Base-by-base conservation (phyloP, 192 early-diverging fungal species). In the Tieghemiomyces parasiticus region DNA sequence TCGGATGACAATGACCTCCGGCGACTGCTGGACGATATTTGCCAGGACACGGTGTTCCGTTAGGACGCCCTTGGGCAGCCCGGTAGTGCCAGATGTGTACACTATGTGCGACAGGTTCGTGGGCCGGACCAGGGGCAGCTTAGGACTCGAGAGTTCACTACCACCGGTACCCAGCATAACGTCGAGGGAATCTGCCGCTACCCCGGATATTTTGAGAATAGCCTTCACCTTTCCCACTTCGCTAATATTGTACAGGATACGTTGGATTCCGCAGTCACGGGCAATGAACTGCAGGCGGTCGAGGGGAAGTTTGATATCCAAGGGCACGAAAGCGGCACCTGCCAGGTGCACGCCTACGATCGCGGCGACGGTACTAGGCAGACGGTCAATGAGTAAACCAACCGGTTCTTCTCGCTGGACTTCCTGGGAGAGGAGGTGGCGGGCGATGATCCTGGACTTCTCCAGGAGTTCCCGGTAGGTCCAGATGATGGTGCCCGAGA, bases 71-170 rank as follows among this genome's bases (percentile, higher is more conserved):
- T 48, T 48, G 13, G 47, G 47, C 24, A 13, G 9, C 6, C 47
- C 47, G 4, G 47, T 48, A n/a, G 47, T 48, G 22, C 47, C 47
- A 6, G 47, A 48, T 9, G 47, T 48, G 24, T 48, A 48, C 47
- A 48, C 13, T 6, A 48, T 25, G 4, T 25, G 24, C 4, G 47
- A 14, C 22, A 48, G 22, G 4, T 14, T 4, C 4, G 9, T 48
- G 22, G 47, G 47, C 20, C 24, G 20, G 24, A 25, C 4, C 10
- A 4, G 22, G n/a, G 47, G 47, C 47, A 48, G 13, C 4, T 8
- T 16, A 19, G 38, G 38, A 4, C 8, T 16, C 47, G 24, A 22
- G 47, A 14, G n/a, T 48, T 4, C 14, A 6, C 20, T 22, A 4
- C 20, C 22, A 48, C 20, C 14, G 4, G 4, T 14, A 25, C 6